phyloP scores from a whole-genome alignment of 805 yeast genomes.

The Candida methanosorbosa region DNA sequence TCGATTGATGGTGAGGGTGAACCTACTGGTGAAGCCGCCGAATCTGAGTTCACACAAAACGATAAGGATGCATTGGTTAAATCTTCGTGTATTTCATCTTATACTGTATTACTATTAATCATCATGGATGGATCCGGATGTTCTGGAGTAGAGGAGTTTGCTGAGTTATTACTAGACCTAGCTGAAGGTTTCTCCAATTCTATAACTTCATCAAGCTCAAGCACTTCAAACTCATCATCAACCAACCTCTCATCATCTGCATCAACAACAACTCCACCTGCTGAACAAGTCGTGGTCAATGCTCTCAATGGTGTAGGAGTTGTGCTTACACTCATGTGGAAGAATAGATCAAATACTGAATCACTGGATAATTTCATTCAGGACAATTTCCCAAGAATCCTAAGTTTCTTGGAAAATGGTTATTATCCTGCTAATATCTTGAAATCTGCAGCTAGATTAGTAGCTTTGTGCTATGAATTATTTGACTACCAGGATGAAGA shows the following conservation, averaged over 20 bases:
- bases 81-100: constrained; percentile 16
- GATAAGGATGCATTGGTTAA: constrained; percentile 5
- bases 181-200: constrained; percentile 24
- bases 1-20: background rate
- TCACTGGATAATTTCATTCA: constrained; percentile 32
- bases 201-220: too few relatives aligned
- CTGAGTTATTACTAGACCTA: constrained; percentile 33
- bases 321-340: constrained; percentile 33
- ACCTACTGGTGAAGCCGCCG: constrained; percentile 1
- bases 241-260: constrained; percentile 24
- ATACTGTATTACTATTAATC: constrained; percentile 27
- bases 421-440: constrained; percentile 32
- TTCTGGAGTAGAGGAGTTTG: constrained; percentile 38
- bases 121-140: constrained; percentile 40
- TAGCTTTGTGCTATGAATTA: constrained; percentile 49
- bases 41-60: background rate
- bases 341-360: constrained; percentile 25
- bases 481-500: constrained; percentile 34
- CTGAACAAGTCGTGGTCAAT: constrained; percentile 28
- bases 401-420: constrained; percentile 33
- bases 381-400: constrained; percentile 30
- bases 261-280: constrained; percentile 19
- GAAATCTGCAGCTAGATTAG: constrained; percentile 45
- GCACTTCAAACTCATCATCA: constrained; percentile 20
- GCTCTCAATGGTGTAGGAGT: constrained; percentile 39